Conservation (phyloP, 2,329 filamentous ascomycete genomes). For the Penicillium oxalicum region DNA sequence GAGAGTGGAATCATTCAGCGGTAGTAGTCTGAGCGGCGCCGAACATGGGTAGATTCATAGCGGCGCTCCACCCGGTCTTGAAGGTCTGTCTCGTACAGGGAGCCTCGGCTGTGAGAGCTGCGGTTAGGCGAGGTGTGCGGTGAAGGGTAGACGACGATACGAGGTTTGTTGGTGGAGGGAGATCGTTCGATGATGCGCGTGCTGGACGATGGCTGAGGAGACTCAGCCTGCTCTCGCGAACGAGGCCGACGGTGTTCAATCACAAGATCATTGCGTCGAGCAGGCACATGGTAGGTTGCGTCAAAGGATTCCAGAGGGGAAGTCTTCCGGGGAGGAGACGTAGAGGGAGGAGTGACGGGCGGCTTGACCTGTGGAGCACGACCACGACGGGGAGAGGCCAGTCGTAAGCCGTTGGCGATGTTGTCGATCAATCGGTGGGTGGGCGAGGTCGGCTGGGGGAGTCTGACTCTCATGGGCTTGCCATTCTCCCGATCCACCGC, state of each 20-base stretch:
- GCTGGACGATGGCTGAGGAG: slow-evolving; percentile 2
- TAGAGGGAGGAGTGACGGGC: slow-evolving; percentile 2
- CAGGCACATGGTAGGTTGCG: slow-evolving; percentile 25
- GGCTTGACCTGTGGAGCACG: slow-evolving; percentile 11
- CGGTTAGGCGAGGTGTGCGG: slow-evolving; percentile 30
- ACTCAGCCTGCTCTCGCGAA: slow-evolving; percentile 15
- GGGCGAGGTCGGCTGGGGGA: slow-evolving; percentile 33
- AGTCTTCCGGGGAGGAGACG: neutral
- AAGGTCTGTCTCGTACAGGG: slow-evolving; percentile 32
- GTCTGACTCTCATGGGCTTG: slow-evolving; percentile 36
- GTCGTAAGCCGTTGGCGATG: slow-evolving; percentile 37
- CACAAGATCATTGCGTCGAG: slow-evolving; percentile 19
- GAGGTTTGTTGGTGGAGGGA: slow-evolving; percentile 21
- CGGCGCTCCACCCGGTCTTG: slow-evolving; percentile 30
- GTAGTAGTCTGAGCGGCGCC: slow-evolving; percentile 27
- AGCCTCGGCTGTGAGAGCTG: slow-evolving; percentile 33
- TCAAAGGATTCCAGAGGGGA: slow-evolving; percentile 28
- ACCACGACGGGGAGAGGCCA: slow-evolving; percentile 14
- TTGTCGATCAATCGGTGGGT: slow-evolving; percentile 38
- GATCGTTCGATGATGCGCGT: slow-evolving; percentile 17
- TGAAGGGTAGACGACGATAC: slow-evolving; percentile 32
- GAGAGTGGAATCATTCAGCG: slow-evolving; percentile 15
- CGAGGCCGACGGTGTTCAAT: slow-evolving; percentile 13
- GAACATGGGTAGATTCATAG: slow-evolving; percentile 26
- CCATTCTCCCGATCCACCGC: slow-evolving; percentile 38